These are phyloP conservation scores for Petasospora rhodanensis DNA, from an alignment of 1,139 yeast species.

Conservation along the genomic window DNA sequence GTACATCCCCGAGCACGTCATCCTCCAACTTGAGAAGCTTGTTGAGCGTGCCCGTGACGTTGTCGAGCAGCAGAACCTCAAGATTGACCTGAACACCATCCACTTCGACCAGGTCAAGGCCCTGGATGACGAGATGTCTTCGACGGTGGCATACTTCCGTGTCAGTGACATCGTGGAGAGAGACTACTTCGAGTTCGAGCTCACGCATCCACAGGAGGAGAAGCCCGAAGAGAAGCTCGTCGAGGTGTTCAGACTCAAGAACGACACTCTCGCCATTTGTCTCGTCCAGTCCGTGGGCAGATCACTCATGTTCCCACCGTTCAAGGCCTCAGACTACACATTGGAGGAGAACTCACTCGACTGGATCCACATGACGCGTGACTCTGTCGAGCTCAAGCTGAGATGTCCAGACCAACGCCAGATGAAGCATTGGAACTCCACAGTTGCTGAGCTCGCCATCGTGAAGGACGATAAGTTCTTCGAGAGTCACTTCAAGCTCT, in stretches of 20 bases:
- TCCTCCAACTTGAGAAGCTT: conserved; percentile 5
- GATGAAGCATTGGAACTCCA: conserved; percentile 20
- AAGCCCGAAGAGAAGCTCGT: conserved; percentile 16
- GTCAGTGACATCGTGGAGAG: conserved; percentile 27
- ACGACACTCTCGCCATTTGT: conserved; percentile 26
- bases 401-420: conserved; percentile 23
- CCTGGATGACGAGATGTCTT: conserved; percentile 23
- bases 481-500: conserved; percentile 7
- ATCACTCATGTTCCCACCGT: conserved; percentile 33
- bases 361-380: conserved; percentile 7
- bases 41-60: conserved; percentile 18
- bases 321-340: conserved; percentile 27
- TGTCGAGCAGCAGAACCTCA: conserved; percentile 21
- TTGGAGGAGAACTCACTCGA: conserved; percentile 17
- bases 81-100: conserved; percentile 24
- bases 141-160: conserved; percentile 26
- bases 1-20: conserved; percentile 2
- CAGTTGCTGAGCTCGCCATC: conserved; percentile 4
- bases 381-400: conserved; percentile 11
- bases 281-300: conserved; percentile 27
- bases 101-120: conserved; percentile 28
- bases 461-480: conserved; percentile 5
- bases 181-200: conserved; percentile 30
- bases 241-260: conserved; percentile 19
- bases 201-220: conserved; percentile 24